These are phyloP conservation scores for Apiotrichum porosum DNA, from an alignment of 1,284 basidiomycete species.

Conservation along the genomic window DNA sequence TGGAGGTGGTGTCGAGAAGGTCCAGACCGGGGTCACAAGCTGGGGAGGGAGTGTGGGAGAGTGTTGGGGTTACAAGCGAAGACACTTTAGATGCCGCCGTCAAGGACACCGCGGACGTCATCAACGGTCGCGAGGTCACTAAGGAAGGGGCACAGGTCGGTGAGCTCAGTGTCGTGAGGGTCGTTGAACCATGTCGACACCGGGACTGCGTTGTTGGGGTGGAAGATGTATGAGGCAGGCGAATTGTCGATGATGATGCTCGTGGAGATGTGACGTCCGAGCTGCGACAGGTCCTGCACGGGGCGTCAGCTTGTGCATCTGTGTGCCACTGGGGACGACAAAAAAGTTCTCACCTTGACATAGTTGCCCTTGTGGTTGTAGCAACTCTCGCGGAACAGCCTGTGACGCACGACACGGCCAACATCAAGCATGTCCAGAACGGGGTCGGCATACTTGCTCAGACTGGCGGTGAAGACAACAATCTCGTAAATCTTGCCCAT, in stretches of 20 bases:
- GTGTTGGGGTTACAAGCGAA: too few species aligned
- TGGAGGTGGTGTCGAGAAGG: not conserved
- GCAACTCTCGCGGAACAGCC: conserved; percentile 96
- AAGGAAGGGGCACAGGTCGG: conserved; percentile 90
- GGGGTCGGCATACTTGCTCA: conserved; percentile 99
- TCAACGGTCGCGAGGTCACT: conserved; percentile 77
- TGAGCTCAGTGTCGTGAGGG: conserved; percentile 94
- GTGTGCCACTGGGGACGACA: too few species aligned
- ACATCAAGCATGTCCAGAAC: conserved; percentile 95
- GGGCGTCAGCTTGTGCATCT: not conserved
- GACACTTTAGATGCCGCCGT: conserved; percentile 46
- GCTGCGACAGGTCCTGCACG: conserved; percentile 83
- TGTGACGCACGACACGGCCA: conserved; percentile 86
- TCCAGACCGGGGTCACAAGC: not conserved
- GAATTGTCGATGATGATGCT: conserved; percentile 99
- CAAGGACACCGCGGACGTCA: conserved; percentile 89
- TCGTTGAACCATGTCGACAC: conserved; percentile 99
- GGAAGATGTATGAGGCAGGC: conserved; percentile 98
- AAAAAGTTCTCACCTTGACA: conserved; percentile 82
- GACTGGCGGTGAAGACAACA: conserved; percentile 94
- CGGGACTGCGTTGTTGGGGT: conserved; percentile 97
- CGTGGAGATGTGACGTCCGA: conserved; percentile 85
- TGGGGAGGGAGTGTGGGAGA: not conserved
- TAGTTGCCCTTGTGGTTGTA: conserved; percentile 99
- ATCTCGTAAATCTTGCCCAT: conserved; percentile 99